Evolutionary conservation across 1,284 basidiomycete genomes (phyloP), one percentile per base, ranked within the genome.

Genomic region (Coniferiporia weirii): DNA sequence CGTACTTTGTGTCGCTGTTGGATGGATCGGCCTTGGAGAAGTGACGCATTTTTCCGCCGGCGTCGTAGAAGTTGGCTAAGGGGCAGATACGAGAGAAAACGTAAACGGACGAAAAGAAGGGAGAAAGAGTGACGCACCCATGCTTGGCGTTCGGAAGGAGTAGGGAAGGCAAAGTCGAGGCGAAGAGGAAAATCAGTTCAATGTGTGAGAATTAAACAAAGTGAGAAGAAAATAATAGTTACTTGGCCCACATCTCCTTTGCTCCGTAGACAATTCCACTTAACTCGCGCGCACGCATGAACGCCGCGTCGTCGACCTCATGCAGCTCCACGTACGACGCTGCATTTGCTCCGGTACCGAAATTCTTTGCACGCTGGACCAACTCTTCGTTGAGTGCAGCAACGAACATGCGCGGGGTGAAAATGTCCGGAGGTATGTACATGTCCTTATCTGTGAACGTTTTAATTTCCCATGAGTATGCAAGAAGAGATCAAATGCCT

Each of bases 401-500:
- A 49, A 60, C 54, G 17, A 52, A 44, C 20, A 34, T 20, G 8
- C 50, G 47, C 10, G 61, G 49, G 2, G 53, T 62, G 48, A 60
- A 52, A 13, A 59, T 36, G 19, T 62, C 61, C 6, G 61, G 35
- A 4, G 43, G 35, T 4, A 62, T 54, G 40, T 46, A 38, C 49
- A 62, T 60, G 27, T 62, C 58, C 34, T 56, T 61, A 35, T 38
- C 60, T 56, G 27, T 50, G 17, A 10, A 40, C 12, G 8, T 3
- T 15, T 34, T 32, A 36, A 3, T 2, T 17, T 34, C n/a, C 20
- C n/a, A 5, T 27, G 27, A 27, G 27, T 7, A 49, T 46, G 20
- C 15, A 54, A 32, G 8, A 2, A 12, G 2, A 54, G 38, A n/a
- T n/a, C n/a, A 34, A 15, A 20, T 8, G 20, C n/a, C n/a, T n/a